Evolutionary conservation across 2,329 filamentous ascomycete species (phyloP).

Genomic region (Botryotinia convoluta): DNA sequence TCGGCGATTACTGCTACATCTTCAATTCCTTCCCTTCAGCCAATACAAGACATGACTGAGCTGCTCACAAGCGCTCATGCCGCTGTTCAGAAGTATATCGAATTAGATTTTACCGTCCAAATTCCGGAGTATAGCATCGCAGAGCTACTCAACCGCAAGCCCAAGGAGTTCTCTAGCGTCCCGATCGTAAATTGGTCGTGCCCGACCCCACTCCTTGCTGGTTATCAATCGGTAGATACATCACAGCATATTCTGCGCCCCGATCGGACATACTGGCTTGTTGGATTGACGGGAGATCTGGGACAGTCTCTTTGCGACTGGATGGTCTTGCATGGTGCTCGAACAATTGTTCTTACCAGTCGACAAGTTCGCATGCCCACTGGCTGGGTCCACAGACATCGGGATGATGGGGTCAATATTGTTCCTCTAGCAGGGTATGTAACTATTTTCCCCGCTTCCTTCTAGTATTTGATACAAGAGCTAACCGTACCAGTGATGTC

Average conservation of each 20-base stretch:
- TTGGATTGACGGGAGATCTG: conserved; percentile 34
- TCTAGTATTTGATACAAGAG: background rate
- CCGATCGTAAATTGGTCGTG: background rate
- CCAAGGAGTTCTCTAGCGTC: background rate
- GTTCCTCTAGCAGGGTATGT: background rate
- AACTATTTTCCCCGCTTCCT: background rate
- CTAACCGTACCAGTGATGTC: background rate
- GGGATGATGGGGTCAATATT: background rate
- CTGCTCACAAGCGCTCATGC: background rate
- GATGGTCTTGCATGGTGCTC: conserved; percentile 44
- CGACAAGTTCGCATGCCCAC: conserved; percentile 29
- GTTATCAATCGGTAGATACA: background rate
- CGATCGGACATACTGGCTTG: conserved; percentile 35
- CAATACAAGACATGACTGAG: background rate
- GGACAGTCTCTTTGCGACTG: conserved; percentile 43
- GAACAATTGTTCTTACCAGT: conserved; percentile 24
- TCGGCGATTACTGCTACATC: background rate
- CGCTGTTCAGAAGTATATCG: background rate
- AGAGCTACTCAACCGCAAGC: background rate
- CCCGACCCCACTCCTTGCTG: background rate
- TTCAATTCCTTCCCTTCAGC: background rate
- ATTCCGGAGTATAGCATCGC: background rate
- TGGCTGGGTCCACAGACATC: background rate
- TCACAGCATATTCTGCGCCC: background rate
- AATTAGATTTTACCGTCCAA: background rate